Base-by-base conservation (phyloP, 192 early-diverging fungal genomes). In the Glomus cerebriforme region DNA sequence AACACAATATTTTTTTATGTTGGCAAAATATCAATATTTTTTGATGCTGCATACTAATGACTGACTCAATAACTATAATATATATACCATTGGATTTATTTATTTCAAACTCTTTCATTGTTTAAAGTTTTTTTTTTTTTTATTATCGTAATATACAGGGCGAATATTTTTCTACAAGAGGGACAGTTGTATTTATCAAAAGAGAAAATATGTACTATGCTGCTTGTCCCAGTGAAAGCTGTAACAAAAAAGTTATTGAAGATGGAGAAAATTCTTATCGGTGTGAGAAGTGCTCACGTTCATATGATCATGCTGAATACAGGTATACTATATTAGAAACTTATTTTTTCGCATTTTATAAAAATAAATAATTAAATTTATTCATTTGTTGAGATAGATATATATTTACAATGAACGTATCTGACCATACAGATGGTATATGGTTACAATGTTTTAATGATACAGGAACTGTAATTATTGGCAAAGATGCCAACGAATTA, bases 381-480 rank as follows among this genome's bases (percentile, higher is more conserved):
- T 22, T 22, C 22, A 54, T 54, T 54, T 7, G 49, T 5, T 54
- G 47, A 6, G 47, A 54, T 54, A 54, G 49, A 54, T 99, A 97
- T 80, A 90, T 98, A 45, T 83, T 96, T 75, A 86, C 87, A 15
- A 54, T 91, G 47, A 90, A 87, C 68, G 83, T 94, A 26, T 84
- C 87, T 65, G 98, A 99, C 80, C 85, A 92, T 39, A 93, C 94
- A 1, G 93, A 93, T 34, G 90, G 93, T 78, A 80, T 86, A 35
- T 99, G 93, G 93, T 75, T 98, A 43, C 87, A 89, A 73, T 90
- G 88, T 19, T 99, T 99, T 82, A 95, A 98, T 82, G 98, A 99
- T 2, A 72, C 87, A 0, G 97, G 90, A 49, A 80, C 84, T 65
- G 13, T 73, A 32, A 74, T 99, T 49, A 76, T 98, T 3, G 93